These are phyloP conservation scores for Grosmannia serpens DNA, from an alignment of 2,329 filamentous ascomycete genomes.

Conservation along the genomic window DNA sequence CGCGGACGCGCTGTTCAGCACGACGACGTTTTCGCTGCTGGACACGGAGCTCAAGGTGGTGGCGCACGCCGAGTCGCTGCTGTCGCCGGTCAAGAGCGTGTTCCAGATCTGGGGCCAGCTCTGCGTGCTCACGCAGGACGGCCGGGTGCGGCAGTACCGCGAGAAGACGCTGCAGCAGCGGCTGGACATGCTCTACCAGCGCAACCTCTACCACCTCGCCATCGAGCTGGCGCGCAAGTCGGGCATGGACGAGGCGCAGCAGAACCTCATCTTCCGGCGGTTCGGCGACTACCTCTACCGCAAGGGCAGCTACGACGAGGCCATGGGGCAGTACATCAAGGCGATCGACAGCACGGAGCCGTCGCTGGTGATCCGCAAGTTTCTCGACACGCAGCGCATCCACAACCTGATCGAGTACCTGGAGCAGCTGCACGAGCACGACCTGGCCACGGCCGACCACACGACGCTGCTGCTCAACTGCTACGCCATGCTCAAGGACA, in stretches of 20 bases:
- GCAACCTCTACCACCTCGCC: slow-evolving; percentile 83
- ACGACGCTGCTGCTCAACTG: slow-evolving; percentile 92
- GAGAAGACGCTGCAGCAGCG: slow-evolving; percentile 86
- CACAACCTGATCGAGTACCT: slow-evolving; percentile 96
- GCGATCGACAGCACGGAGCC: slow-evolving; percentile 95
- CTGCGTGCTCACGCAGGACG: slow-evolving; percentile 81
- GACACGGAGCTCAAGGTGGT: slow-evolving; percentile 86
- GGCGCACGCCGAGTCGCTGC: slow-evolving; percentile 75
- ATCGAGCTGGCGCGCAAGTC: slow-evolving; percentile 88
- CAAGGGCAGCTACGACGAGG: slow-evolving; percentile 89
- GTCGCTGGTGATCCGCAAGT: slow-evolving; percentile 92
- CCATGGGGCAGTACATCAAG: slow-evolving; percentile 97
- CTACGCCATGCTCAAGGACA: slow-evolving; percentile 95
- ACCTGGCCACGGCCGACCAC: slow-evolving; percentile 87
- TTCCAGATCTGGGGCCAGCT: slow-evolving; percentile 87
- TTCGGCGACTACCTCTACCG: slow-evolving; percentile 94
- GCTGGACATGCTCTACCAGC: slow-evolving; percentile 84
- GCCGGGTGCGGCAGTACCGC: slow-evolving; percentile 82
- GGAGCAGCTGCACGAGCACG: slow-evolving; percentile 89
- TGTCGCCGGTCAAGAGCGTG: slow-evolving; percentile 66
- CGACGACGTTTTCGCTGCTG: slow-evolving; percentile 80
- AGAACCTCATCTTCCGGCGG: slow-evolving; percentile 83
- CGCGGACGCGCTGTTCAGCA: slow-evolving; percentile 71
- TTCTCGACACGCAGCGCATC: slow-evolving; percentile 92
- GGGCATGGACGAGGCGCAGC: slow-evolving; percentile 66